Evolutionary conservation across 2,329 filamentous ascomycete species (phyloP).

Genomic region (Ceratocystis alfenasii): DNA sequence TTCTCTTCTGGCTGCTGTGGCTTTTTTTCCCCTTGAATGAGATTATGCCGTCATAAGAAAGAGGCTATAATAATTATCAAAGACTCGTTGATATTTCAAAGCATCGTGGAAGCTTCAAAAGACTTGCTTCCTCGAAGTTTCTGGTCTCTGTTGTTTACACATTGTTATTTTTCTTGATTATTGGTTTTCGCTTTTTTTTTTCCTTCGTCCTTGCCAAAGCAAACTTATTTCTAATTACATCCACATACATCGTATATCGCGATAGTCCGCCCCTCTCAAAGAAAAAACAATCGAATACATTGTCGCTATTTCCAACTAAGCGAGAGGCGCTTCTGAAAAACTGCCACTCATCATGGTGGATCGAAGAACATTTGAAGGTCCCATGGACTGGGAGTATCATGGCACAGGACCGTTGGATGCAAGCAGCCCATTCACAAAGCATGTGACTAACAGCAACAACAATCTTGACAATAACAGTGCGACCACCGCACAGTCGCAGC

Average conservation of each 20-base stretch:
- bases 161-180: no score
- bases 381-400: conserved; percentile 58
- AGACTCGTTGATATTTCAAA: no score
- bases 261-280: no score
- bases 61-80: no score
- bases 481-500: neutral
- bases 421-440: conserved; percentile 45
- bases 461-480: neutral
- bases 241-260: no score
- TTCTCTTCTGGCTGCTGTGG: neutral
- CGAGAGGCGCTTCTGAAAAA: neutral
- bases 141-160: no score
- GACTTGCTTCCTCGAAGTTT: no score
- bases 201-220: no score
- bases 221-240: no score
- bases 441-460: conserved; percentile 25
- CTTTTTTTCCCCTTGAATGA: no score
- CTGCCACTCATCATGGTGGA: conserved; percentile 32
- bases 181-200: no score
- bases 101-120: no score
- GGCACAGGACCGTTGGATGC: conserved; percentile 45
- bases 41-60: neutral
- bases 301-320: neutral
- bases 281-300: neutral
- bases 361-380: conserved; percentile 45